phyloP scores from a whole-genome alignment of 2,329 filamentous ascomycete species.

The Exophiala alcalophila region DNA sequence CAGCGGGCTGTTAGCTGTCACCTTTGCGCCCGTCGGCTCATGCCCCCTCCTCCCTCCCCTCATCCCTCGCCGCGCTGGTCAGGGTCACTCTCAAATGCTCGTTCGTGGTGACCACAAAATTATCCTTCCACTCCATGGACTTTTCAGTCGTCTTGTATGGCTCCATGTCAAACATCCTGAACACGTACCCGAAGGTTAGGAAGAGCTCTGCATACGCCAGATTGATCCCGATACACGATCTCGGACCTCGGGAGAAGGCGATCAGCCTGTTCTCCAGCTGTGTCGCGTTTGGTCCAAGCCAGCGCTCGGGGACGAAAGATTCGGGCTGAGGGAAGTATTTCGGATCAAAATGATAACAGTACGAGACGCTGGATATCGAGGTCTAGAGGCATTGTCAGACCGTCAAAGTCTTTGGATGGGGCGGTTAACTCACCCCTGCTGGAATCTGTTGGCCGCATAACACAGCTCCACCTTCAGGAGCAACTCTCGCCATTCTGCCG shows the following conservation, averaged over 20 bases:
- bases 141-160: conserved; percentile 31
- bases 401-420: background rate
- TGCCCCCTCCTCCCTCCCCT: background rate
- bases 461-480: conserved; percentile 9
- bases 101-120: conserved; percentile 12
- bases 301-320: conserved; percentile 20
- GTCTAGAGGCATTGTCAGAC: background rate
- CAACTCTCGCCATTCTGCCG: conserved; percentile 9
- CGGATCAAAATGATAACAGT: conserved; percentile 15
- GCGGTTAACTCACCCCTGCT: conserved; percentile 3
- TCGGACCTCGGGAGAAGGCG: conserved; percentile 23
- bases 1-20: too few species aligned
- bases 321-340: conserved; percentile 13
- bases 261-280: conserved; percentile 17
- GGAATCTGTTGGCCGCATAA: conserved; percentile 10
- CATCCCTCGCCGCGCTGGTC: background rate
- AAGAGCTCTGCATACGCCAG: conserved; percentile 37
- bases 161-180: conserved; percentile 34
- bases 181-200: conserved; percentile 34
- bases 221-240: conserved; percentile 27
- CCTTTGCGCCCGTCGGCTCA: too few species aligned
- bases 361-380: conserved; percentile 8
- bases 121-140: conserved; percentile 35
- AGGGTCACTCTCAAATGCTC: conserved; percentile 16
- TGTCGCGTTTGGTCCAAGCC: conserved; percentile 3